Evolutionary conservation across 108 stramenopile species (phyloP), one percentile per base, ranked within the genome.

Genomic region (Discostella pseudostelligera): DNA sequence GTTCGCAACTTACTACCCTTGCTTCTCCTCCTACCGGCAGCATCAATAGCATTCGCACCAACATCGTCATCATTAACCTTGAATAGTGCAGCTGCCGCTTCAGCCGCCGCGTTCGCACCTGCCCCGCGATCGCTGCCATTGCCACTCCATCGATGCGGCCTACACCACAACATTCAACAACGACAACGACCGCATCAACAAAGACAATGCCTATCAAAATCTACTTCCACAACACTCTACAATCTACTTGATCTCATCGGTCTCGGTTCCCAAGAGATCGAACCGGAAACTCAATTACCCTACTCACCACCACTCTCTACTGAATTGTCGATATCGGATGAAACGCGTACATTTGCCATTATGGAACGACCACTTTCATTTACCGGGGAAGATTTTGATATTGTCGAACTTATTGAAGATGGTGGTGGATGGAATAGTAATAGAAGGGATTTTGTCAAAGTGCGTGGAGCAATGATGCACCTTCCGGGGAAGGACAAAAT

Each of bases 301-400:
- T 84, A 84, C 59, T 64, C 73, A 62, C 56, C 50, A 26, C 80
- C 87, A 45, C 59, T 87, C 59, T 70, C 50, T 17, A 29, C 25
- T 6, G 66, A 54, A n/a, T 51, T 39, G 16, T 70, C 74, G 22
- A 62, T 62, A 53, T 17, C 44, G 4, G 49, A 59, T 26, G 59
- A 39, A 45, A 49, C 50, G 5, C 17, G 67, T 7, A 74, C 73
- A 4, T 72, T 72, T 58, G 70, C 70, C 1, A 42, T 72, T 24
- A 51, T 44, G 37, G 70, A 72, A 21, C 64, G 70, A 32, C 64
- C 70, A 55, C 56, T 73, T 19, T 65, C 72, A 37, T 90, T 87
- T 47, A 87, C 89, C 16, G 89, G 89, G 24, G 89, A 90, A 76
- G 89, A 90, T 40, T 90, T 90, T 81, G 89, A 90, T 58, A 79